phyloP scores from a whole-genome alignment of 345 rosid genomes.

The Linum usitatissimum region DNA sequence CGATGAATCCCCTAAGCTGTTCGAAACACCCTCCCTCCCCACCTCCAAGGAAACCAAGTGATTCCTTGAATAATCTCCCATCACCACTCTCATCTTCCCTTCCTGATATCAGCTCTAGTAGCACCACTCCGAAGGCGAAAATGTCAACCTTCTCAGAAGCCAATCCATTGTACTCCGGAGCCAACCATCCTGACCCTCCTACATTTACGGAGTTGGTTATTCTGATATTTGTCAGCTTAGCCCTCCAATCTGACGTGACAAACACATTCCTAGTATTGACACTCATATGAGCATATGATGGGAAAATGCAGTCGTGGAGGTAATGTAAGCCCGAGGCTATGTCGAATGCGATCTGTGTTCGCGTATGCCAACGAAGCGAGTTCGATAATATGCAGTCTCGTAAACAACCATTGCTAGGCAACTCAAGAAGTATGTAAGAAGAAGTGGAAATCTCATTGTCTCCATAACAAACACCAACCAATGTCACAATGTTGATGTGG shows the following conservation, averaged over 20 bases:
- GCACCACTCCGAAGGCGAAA: slow-evolving; percentile 36
- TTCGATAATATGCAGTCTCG: slow-evolving; percentile 30
- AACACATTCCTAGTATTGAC: slow-evolving; percentile 34
- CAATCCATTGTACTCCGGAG: slow-evolving; percentile 23
- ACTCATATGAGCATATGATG: slow-evolving; percentile 32
- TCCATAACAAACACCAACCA: slow-evolving; percentile 40
- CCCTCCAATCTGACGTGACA: slow-evolving; percentile 37
- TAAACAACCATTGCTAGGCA: slow-evolving; percentile 38
- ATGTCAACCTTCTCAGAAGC: slow-evolving; percentile 36
- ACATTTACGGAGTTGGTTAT: slow-evolving; percentile 7
- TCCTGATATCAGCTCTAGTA: slow-evolving; percentile 47
- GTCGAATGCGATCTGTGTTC: slow-evolving; percentile 43
- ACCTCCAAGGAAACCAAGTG: slow-evolving; percentile 34
- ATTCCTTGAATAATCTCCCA: slow-evolving; percentile 25
- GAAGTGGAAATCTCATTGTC: slow-evolving; percentile 18
- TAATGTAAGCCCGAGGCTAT: slow-evolving; percentile 39
- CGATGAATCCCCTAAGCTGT: slow-evolving; percentile 40
- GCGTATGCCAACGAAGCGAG: slow-evolving; percentile 22
- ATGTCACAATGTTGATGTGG: slow-evolving; percentile 38
- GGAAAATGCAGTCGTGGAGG: slow-evolving; percentile 39
- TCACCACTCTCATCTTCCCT: slow-evolving; percentile 17
- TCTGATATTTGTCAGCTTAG: slow-evolving; percentile 35
- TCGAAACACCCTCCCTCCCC: slow-evolving; percentile 47
- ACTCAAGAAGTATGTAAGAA: slow-evolving; percentile 37
- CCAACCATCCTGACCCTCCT: slow-evolving; percentile 9